Percentiles rank a stretch among this genome's conserved stretches.
Evolutionary conservation across 2,329 filamentous ascomycete genomes (phyloP).

Genomic region (Fusarium albidum): DNA sequence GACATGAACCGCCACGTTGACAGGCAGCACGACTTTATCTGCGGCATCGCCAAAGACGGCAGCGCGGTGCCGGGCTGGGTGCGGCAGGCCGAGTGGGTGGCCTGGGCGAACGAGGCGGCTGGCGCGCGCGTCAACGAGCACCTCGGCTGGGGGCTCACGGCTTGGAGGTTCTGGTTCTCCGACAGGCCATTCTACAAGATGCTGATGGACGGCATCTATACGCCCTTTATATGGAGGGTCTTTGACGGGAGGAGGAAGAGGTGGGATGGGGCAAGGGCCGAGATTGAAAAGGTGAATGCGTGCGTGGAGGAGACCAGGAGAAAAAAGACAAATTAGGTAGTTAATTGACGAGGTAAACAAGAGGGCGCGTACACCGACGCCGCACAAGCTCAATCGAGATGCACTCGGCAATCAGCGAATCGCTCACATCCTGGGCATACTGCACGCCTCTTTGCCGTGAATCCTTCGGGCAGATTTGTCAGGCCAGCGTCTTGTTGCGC

Average conservation of each 20-base stretch:
- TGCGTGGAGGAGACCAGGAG: slow-evolving; percentile 21
- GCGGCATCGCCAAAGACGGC: slow-evolving; percentile 39
- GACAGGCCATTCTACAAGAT: slow-evolving; percentile 49
- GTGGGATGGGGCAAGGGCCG: slow-evolving; percentile 50
- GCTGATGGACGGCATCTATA: slow-evolving; percentile 49
- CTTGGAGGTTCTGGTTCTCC: slow-evolving; percentile 52
- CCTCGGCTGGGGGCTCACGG: slow-evolving; percentile 50
- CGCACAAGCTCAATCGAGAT: no score
- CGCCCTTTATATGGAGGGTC: slow-evolving; percentile 50
- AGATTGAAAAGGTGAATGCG: slow-evolving; percentile 45
- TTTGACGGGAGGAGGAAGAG: slow-evolving; percentile 52
- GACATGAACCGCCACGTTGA: slow-evolving; percentile 50
- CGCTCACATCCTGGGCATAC: no score
- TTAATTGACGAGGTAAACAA: no score
- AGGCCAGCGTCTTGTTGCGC: slow-evolving; percentile 17
- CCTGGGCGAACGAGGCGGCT: slow-evolving; percentile 52
- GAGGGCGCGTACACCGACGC: no score
- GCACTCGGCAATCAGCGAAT: no score
- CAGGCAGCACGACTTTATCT: slow-evolving; percentile 45
- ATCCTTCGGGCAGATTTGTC: slow-evolving; percentile 29
- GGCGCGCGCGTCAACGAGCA: slow-evolving; percentile 51
- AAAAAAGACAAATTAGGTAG: slow-evolving; percentile 23
- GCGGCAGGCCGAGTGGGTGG: slow-evolving; percentile 46
- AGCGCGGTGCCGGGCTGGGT: slow-evolving; percentile 41
- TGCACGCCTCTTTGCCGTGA: not conserved